Conservation (phyloP, 1,284 basidiomycete species). For the Apiotrichum brassicae region DNA sequence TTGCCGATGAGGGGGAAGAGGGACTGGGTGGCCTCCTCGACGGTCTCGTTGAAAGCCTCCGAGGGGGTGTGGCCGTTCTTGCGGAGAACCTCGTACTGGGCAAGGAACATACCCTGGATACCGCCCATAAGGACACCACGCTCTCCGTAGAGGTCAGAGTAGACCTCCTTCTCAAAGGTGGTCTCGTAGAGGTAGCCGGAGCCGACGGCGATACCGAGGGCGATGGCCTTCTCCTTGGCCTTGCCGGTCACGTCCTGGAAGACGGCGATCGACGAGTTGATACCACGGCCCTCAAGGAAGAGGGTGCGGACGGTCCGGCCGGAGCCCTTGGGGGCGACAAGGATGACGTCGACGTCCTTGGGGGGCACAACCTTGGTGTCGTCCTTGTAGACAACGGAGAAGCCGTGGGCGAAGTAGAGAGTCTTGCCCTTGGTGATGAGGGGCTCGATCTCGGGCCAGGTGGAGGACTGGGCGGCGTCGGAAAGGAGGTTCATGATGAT, state of each 20-base stretch:
- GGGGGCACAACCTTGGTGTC: slow-evolving; percentile 93
- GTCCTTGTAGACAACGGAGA: slow-evolving; percentile 97
- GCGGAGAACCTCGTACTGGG: slow-evolving; percentile 96
- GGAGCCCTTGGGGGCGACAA: slow-evolving; percentile 98
- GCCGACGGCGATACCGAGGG: slow-evolving; percentile 89
- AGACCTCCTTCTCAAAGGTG: slow-evolving; percentile 98
- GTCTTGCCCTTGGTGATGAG: slow-evolving; percentile 99
- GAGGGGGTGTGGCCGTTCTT: slow-evolving; percentile 97
- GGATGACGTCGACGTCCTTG: slow-evolving; percentile 93
- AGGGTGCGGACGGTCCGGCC: slow-evolving; percentile 98
- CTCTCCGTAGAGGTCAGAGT: slow-evolving; percentile 98
- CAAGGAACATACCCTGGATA: slow-evolving; percentile 99
- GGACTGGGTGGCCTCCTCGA: slow-evolving; percentile 98
- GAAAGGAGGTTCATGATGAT: slow-evolving; percentile 99
- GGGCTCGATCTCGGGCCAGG: slow-evolving; percentile 81
- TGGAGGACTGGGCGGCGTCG: slow-evolving; percentile 94
- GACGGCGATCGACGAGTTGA: slow-evolving; percentile 51
- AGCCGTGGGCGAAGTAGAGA: slow-evolving; percentile 99
- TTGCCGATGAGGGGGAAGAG: slow-evolving; percentile 95
- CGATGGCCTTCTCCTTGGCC: slow-evolving; percentile 94
- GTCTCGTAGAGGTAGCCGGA: slow-evolving; percentile 83
- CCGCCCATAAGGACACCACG: slow-evolving; percentile 99
- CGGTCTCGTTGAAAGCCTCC: slow-evolving; percentile 98
- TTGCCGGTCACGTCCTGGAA: slow-evolving; percentile 86
- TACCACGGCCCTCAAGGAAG: slow-evolving; percentile 95